Evolutionary conservation across 306 rosid genomes (phyloP), one percentile per base, ranked within the genome.

Genomic region (Cucumis hystrix): DNA sequence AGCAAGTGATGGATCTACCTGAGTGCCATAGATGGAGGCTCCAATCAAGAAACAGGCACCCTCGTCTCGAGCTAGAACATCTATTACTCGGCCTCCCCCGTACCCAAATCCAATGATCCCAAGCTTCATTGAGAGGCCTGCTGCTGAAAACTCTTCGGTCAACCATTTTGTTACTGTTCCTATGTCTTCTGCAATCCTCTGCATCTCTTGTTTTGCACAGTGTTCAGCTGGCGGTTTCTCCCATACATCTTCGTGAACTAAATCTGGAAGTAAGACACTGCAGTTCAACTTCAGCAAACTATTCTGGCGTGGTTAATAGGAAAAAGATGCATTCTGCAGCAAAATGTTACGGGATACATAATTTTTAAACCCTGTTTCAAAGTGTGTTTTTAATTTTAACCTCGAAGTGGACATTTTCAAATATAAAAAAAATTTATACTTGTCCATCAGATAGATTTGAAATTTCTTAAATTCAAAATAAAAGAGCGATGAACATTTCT

Each of bases 181-280:
- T 6, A 90, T 85, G 83, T 87, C 96, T 37, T 84, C 74, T 3
- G 86, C 85, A n/a, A 89, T 72, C 85, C 88, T 85, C 76, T 89
- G 79, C 2, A 81, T 80, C 63, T 83, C 82, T 72, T 86, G 96
- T 51, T 81, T 17, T 11, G 79, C 71, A 75, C 86, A 76, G 91
- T 85, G 56, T 56, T 90, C 89, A n/a, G 82, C 81, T 64, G 88
- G 84, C 65, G 65, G 82, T 28, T 85, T 82, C 87, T 84, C 68
- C 91, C 96, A 89, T 71, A 91, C 89, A 83, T 91, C 82, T 74
- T 91, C 94, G 13, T 80, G 84, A 79, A 89, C 87, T 56, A 93
- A 79, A 78, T 91, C 96, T 18, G 97, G 95, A 84, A 93, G 91
- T 39, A 93, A 90, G 71, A 93, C 88, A 82, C 96, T 93, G 96